Base-by-base conservation (phyloP, 108 stramenopile species). In the Mediolabrus comicus region DNA sequence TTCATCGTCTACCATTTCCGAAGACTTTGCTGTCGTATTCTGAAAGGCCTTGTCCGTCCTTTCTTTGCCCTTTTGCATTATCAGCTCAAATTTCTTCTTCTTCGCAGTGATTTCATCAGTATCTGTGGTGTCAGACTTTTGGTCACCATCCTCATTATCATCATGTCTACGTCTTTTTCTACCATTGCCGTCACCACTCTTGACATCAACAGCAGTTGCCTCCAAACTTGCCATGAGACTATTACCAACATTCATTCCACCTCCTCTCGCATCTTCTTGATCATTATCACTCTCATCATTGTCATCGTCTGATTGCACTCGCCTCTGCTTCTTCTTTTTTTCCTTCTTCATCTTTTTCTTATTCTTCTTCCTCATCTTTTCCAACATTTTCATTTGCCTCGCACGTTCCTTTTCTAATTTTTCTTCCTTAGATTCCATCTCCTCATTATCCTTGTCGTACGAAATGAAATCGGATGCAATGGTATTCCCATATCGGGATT, bases 391-490 rank as follows among this genome's bases (percentile, higher is more conserved):
- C 62, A 55, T 71, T 10, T 80, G 74, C 19, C 43, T 78, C 53
- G 51, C 73, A 13, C 58, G 53, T 27, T 74, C 75, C 55, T 77
- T 80, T 59, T 71, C 77, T 25, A 74, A 34, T 6, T 77, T 62
- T 73, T 84, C 75, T 55, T 84, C 74, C 36, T 28, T 39, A 30
- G 34, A 14, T 38, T 70, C 59, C 24, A 58, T 52, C 38, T 46
- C 39, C 9, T 62, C 74, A 30, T 84, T 81, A 35, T 88, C 84
- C 27, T 95, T 87, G 27, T 94, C 92, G 13, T 80, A 43, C 2
- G 95, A 83, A 82, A 96, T 84, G 68, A 87, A 96, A 65, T 96
- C 95, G 13, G 87, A 86, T 0, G 91, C 87, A 5, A 80, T 75
- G 5, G 46, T 49, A 57, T 75, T 83, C 9, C 75, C 78, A 57